A percentile compares a stretch with the other conserved stretches of the same genome.
phyloP scores from a whole-genome alignment of 2,329 filamentous ascomycete species.

The Botrytis hyacinthi region DNA sequence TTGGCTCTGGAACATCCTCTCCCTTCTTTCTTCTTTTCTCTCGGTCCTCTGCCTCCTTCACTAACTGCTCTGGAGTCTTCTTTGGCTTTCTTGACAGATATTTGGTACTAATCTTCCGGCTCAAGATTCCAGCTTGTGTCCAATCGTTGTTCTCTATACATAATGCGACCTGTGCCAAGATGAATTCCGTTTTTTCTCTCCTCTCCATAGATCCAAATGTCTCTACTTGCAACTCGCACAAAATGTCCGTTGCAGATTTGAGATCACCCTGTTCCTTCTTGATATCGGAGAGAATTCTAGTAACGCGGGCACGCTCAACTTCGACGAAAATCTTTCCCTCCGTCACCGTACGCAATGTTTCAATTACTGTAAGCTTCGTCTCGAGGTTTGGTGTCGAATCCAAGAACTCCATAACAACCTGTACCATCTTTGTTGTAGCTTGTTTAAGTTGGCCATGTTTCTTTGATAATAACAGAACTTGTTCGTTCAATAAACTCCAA shows the following conservation, averaged over 20 bases:
- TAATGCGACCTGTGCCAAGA: slow-evolving; percentile 87
- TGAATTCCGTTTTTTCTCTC: slow-evolving; percentile 98
- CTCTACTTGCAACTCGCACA: slow-evolving; percentile 97
- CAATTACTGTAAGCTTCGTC: slow-evolving; percentile 88
- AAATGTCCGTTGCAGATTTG: slow-evolving; percentile 83
- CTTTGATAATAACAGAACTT: slow-evolving; percentile 93
- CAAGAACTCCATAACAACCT: slow-evolving; percentile 89
- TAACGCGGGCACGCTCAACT: slow-evolving; percentile 93
- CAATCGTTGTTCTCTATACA: slow-evolving; percentile 96
- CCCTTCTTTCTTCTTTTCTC: slow-evolving; percentile 81
- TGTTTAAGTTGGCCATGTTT: slow-evolving; percentile 99
- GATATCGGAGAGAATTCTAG: slow-evolving; percentile 92
- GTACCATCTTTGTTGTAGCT: slow-evolving; percentile 98
- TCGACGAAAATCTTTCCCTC: slow-evolving; percentile 99
- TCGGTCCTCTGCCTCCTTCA: slow-evolving; percentile 84
- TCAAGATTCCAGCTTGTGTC: slow-evolving; percentile 91
- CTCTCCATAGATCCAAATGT: slow-evolving; percentile 98
- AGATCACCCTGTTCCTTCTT: slow-evolving; percentile 95
- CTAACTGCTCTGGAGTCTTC: slow-evolving; percentile 84
- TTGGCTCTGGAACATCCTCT: slow-evolving; percentile 74
- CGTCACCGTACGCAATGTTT: slow-evolving; percentile 91
- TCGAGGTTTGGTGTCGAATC: slow-evolving; percentile 81
- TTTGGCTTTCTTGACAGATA: slow-evolving; percentile 89
- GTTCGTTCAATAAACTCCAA: slow-evolving; percentile 94
- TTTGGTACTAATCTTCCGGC: slow-evolving; percentile 92